phyloP scores from a whole-genome alignment of 2,329 filamentous ascomycete species.

The Cladosporium austrohemisphaericum region DNA sequence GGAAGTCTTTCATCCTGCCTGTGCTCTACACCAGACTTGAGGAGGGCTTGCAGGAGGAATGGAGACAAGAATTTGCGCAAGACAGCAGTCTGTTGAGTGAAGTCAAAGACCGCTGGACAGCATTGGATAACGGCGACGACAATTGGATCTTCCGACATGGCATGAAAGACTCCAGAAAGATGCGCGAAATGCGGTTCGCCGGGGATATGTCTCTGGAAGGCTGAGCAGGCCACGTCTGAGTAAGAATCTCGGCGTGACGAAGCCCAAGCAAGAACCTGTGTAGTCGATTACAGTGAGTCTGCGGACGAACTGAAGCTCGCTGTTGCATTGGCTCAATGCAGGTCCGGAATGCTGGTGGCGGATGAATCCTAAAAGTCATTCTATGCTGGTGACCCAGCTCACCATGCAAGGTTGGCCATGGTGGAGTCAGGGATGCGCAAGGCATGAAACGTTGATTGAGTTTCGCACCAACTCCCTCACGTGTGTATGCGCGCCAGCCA shows the following conservation, averaged over 20 bases:
- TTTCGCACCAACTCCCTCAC: too few relatives aligned
- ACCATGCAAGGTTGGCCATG: too few relatives aligned
- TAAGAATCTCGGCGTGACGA: too few relatives aligned
- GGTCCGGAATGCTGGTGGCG: too few relatives aligned
- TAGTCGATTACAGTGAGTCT: background rate
- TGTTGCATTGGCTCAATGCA: too few relatives aligned
- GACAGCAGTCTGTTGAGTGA: background rate
- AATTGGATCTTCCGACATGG: background rate
- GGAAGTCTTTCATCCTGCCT: conserved; percentile 9
- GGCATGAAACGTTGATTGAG: too few relatives aligned
- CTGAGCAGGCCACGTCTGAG: too few relatives aligned
- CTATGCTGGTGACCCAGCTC: too few relatives aligned
- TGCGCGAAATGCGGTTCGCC: background rate
- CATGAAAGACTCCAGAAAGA: background rate
- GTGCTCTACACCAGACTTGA: conserved; percentile 7
- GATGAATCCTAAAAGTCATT: too few relatives aligned
- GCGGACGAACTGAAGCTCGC: background rate
- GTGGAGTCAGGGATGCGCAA: too few relatives aligned
- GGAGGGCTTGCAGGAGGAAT: conserved; percentile 9
- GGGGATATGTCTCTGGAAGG: background rate
- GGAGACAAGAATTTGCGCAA: background rate
- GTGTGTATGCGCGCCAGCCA: too few relatives aligned
- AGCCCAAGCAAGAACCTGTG: too few relatives aligned
- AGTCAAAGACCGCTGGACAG: conserved; percentile 2
- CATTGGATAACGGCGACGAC: background rate